Conservation (phyloP, 306 rosid genomes). For the Medicago lupulina region DNA sequence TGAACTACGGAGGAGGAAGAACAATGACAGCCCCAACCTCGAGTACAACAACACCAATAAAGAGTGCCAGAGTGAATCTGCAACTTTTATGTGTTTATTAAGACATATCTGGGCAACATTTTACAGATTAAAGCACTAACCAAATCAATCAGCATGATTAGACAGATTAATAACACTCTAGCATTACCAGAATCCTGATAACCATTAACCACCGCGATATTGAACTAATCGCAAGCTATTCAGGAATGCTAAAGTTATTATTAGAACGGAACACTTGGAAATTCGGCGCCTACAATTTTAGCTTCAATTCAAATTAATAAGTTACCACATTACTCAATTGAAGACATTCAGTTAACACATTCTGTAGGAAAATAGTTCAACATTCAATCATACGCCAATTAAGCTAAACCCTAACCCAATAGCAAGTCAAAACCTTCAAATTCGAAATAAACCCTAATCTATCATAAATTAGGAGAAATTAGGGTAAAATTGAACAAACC, state of each 20-base stretch:
- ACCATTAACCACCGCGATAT: not conserved
- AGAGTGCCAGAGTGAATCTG: not conserved
- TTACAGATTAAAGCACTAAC: slow-evolving; percentile 18
- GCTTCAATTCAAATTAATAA: not conserved
- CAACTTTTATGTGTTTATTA: not conserved
- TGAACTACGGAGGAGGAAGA: not conserved
- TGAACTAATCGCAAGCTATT: slow-evolving; percentile 1
- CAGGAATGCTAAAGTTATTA: not conserved
- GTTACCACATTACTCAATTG: slow-evolving; percentile 8
- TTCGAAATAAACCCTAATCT: slow-evolving; percentile 24
- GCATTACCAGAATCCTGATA: slow-evolving; percentile 4
- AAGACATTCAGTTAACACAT: slow-evolving; percentile 4
- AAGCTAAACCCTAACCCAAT: slow-evolving; percentile 17
- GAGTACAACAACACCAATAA: not conserved
- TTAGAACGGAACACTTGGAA: not conserved
- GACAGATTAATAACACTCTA: not conserved
- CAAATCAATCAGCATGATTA: not conserved
- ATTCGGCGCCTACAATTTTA: not conserved
- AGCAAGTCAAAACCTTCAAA: slow-evolving; percentile 15
- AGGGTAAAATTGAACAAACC: slow-evolving; percentile 50
- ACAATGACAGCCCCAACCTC: not conserved
- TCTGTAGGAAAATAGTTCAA: not conserved
- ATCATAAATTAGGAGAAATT: not conserved
- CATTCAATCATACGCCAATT: not conserved
- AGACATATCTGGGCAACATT: not conserved